Base-by-base conservation (phyloP, 2,329 filamentous ascomycete genomes). In the Epichloe amarillans region DNA sequence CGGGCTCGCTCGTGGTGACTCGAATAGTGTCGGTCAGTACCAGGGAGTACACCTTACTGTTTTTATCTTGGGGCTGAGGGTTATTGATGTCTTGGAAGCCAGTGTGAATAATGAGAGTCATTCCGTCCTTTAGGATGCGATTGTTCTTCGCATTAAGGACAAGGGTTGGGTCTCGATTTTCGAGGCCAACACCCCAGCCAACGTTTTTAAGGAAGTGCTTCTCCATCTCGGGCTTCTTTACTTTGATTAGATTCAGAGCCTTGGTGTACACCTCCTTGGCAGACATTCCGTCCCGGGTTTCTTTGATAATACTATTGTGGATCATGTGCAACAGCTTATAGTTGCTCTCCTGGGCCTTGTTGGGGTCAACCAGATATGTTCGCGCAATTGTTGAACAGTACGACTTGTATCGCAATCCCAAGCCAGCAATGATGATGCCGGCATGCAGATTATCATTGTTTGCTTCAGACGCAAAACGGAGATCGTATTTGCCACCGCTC, bases 321-420 rank as follows among this genome's bases (percentile, higher is more conserved):
- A 97, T 81, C 48, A 81, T 80, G 50, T 88, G 74, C 4, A 98
- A 76, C 15, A 96, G 79, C 61, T 91, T 94, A 74, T 98, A 98
- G 63, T 90, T 93, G 64, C 79, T 84, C 69, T 97, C 93, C 64
- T 98, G 93, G 0, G 86, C 82, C 68, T 96, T 97, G 70, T 93
- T 96, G 15, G 94, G 94, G 60, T 97, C 94, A 45, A 98, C 91
- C 54, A 98, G 77, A 66, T 95, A 98, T 7, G 94, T 97, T 57
- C 93, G 83, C 12, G 86, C 89, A 58, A 98, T 88, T 53, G 89
- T 80, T 2, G 90, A 95, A 64, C 87, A 90, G 68, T 98, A 98
- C 1, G 89, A 94, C 69, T 93, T 93, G 71, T 98, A 98, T 57
- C 93, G 82, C 55, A 98, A 77, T 49, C 93, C 93, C 68, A 98